Evolutionary conservation across 2,329 filamentous ascomycete species (phyloP).

Genomic region (Dactylellina sp.): DNA sequence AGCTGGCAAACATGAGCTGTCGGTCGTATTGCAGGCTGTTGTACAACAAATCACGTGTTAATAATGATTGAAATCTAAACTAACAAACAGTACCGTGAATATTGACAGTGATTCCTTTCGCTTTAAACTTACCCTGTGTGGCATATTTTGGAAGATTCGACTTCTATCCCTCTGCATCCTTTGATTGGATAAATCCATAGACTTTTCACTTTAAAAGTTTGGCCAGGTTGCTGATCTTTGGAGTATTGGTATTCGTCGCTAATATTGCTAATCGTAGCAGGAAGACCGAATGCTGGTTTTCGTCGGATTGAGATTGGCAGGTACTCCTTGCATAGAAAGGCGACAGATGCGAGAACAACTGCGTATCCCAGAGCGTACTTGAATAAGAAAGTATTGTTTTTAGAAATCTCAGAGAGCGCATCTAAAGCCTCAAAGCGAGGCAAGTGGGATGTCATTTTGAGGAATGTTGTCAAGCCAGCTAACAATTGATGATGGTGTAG

Average conservation of each 20-base stretch:
- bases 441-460: constrained; percentile 44
- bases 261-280: constrained; percentile 66
- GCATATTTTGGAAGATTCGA: constrained; percentile 74
- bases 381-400: constrained; percentile 31
- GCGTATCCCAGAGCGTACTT: constrained; percentile 37
- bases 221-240: constrained; percentile 62
- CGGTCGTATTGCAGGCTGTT: constrained; percentile 77
- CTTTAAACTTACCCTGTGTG: constrained; percentile 40
- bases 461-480: neutral
- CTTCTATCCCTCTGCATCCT: constrained; percentile 81
- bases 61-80: neutral
- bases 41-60: constrained; percentile 31
- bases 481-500: too few species aligned
- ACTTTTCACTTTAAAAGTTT: constrained; percentile 71
- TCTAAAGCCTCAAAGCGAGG: constrained; percentile 43
- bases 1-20: constrained; percentile 79
- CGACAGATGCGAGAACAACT: constrained; percentile 20
- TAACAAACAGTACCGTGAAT: too few species aligned
- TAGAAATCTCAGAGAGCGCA: constrained; percentile 36
- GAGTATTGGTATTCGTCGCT: constrained; percentile 69
- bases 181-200: constrained; percentile 86
- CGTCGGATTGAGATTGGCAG: constrained; percentile 27
- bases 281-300: constrained; percentile 43
- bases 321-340: constrained; percentile 44
- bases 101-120: neutral